Percentiles rank a stretch among this genome's conserved stretches.
These are phyloP conservation scores for Rutstroemia sydowiana DNA, from an alignment of 2,329 filamentous ascomycete species.

Conservation along the genomic window DNA sequence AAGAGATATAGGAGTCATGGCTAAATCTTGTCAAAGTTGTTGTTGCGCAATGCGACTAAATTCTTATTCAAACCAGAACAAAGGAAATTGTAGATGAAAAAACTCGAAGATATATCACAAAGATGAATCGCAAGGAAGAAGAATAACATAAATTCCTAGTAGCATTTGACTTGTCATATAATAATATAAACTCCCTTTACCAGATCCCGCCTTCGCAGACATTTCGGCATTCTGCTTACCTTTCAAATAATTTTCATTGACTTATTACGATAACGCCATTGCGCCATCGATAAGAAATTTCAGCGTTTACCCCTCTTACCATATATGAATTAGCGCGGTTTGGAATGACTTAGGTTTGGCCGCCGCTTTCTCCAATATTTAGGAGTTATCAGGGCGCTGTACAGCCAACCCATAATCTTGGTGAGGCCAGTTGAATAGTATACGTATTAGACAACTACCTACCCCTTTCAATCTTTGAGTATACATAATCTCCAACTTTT, in stretches of 20 bases:
- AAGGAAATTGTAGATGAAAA: not conserved
- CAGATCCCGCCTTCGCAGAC: not conserved
- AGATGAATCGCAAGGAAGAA: not conserved
- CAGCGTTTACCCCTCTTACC: conserved; percentile 6
- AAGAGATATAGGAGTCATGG: conserved; percentile 39
- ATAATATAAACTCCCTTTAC: not conserved
- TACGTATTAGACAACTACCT: too few species aligned
- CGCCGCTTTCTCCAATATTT: too few species aligned
- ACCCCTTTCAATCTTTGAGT: too few species aligned
- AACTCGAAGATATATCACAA: not conserved
- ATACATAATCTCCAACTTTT: too few species aligned
- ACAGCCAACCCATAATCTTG: too few species aligned
- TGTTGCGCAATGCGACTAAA: not conserved
- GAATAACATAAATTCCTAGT: not conserved
- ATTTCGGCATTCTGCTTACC: not conserved
- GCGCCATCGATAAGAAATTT: conserved; percentile 12
- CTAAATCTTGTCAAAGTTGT: not conserved
- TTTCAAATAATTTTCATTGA: not conserved
- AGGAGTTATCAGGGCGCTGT: too few species aligned
- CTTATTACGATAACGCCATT: conserved; percentile 1
- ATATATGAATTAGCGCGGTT: too few species aligned
- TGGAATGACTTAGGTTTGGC: too few species aligned
- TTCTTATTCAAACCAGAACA: not conserved
- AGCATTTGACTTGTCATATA: not conserved
- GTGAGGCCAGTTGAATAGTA: too few species aligned